Evolutionary conservation across 805 yeast species (phyloP).

Genomic region (Pichia phayaonensis): DNA sequence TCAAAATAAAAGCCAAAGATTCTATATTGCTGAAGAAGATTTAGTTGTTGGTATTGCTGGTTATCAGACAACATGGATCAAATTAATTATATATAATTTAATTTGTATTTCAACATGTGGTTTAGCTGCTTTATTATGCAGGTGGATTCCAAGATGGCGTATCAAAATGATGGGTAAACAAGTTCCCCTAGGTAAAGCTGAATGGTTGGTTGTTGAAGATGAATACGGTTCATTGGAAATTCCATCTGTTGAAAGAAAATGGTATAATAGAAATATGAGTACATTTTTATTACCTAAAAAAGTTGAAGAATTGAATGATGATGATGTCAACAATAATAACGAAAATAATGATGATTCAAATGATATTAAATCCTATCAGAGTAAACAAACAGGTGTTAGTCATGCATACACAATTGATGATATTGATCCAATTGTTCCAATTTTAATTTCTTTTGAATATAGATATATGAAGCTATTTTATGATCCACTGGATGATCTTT

Average conservation of each 20-base stretch:
- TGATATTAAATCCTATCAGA: neutral
- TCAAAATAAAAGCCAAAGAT: conserved; percentile 56
- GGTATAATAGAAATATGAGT: conserved; percentile 68
- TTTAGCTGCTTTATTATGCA: conserved; percentile 55
- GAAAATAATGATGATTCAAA: neutral
- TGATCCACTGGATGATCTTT: conserved; percentile 82
- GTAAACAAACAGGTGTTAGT: conserved; percentile 13
- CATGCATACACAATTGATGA: conserved; percentile 22
- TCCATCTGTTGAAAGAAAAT: conserved; percentile 44
- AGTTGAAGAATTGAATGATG: conserved; percentile 11
- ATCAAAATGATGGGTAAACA: conserved; percentile 58
- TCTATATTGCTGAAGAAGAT: conserved; percentile 93
- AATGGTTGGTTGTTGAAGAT: conserved; percentile 91
- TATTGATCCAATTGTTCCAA: conserved; percentile 60
- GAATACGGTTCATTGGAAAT: conserved; percentile 81
- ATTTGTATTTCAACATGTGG: conserved; percentile 62
- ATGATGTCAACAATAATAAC: neutral
- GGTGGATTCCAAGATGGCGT: conserved; percentile 83
- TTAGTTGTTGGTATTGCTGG: conserved; percentile 93
- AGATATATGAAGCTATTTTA: conserved; percentile 78
- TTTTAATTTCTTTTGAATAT: conserved; percentile 65
- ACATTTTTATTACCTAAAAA: conserved; percentile 41
- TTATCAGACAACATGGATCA: conserved; percentile 47
- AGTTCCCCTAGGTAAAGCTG: conserved; percentile 71
- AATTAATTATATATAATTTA: conserved; percentile 40